Evolutionary conservation across 2,329 filamentous ascomycete species (phyloP).

Genomic region (Penicillium paneum): DNA sequence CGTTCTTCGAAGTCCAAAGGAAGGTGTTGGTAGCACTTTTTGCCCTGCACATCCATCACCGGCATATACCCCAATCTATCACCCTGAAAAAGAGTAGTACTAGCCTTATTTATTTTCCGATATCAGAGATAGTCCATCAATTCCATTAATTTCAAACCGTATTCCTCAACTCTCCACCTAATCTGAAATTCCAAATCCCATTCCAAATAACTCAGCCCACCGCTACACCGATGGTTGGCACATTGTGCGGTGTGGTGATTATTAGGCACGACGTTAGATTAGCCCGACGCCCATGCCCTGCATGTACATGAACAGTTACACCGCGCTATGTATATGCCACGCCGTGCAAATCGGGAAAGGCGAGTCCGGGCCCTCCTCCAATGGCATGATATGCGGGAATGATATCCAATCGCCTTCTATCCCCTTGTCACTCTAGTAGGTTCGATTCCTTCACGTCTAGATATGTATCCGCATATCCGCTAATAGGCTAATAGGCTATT

Average conservation of each 20-base stretch:
- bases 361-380: not conserved
- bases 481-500: not conserved
- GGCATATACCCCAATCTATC: not conserved
- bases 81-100: not conserved
- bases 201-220: slow-evolving; percentile 2
- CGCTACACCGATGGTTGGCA: slow-evolving; percentile 1
- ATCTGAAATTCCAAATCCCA: not conserved
- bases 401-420: not conserved
- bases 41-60: not conserved
- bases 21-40: not conserved
- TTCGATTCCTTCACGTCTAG: not conserved
- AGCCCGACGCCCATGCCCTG: slow-evolving; percentile 2
- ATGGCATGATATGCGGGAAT: not conserved
- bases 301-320: slow-evolving; percentile 1
- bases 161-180: not conserved
- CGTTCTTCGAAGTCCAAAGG: not conserved
- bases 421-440: not conserved
- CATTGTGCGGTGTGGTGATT: slow-evolving; percentile 1
- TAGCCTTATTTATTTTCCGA: not conserved
- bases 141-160: not conserved
- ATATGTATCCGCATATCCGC: not conserved
- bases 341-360: slow-evolving; percentile 4
- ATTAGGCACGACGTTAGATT: not conserved
- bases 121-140: not conserved
- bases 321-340: slow-evolving; percentile 7